Base-by-base conservation (phyloP, 129 eudicot genomes). In the Chrysanthemum seticuspe region DNA sequence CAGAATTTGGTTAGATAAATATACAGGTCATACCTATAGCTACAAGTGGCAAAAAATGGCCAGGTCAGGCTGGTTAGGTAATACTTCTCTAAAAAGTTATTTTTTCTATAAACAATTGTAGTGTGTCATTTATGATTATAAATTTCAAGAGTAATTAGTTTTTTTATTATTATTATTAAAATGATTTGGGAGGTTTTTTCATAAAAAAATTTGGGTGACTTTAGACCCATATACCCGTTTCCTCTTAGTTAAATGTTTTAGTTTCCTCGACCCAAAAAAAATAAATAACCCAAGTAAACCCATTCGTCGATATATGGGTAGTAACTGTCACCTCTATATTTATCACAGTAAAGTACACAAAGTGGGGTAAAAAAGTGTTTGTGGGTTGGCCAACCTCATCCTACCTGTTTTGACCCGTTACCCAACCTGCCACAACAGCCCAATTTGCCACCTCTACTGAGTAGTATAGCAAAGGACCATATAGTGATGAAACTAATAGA, bases 1-100 rank as follows among this genome's bases (percentile, higher is more conserved):
- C 71, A 89, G 55, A 78, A 58, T 83, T 76, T 67, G 34, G 81
- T 92, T 76, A 83, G 80, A 78, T 56, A 51, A 11, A 52, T 52
- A 40, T 40, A 40, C 47, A 40, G 47, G 47, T 40, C 47, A 40
- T 40, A 40, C 9, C 9, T 40, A 40, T 40, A 40, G 16, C 14
- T 44, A 65, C 10, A 18, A 15, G 62, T 18, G 62, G 21, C 62
- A 56, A 40, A 56, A 40, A 23, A 56, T 16, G 29, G 62, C 25
- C n/a, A n/a, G n/a, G n/a, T n/a, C n/a, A n/a, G n/a, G n/a, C n/a
- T n/a, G n/a, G n/a, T n/a, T n/a, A n/a, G n/a, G n/a, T n/a, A n/a
- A n/a, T n/a, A n/a, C n/a, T n/a, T n/a, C n/a, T n/a, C n/a, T n/a
- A n/a, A n/a, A n/a, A n/a, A n/a, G n/a, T n/a, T n/a, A n/a, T n/a